Base-by-base conservation (phyloP, 768 basidiomycete species). In the Termitomyces sp. region DNA sequence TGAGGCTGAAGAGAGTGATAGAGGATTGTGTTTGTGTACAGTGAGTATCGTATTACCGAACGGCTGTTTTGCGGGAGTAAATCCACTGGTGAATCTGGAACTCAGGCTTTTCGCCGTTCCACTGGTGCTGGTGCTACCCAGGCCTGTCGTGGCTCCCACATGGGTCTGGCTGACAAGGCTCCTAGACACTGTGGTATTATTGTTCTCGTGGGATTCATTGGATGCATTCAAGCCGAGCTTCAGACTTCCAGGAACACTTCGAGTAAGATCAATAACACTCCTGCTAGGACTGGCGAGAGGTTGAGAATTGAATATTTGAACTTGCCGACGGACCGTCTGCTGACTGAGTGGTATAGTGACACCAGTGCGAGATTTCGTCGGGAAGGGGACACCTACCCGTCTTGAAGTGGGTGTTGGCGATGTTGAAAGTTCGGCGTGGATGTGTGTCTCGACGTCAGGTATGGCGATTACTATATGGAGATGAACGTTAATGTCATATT, bases 241-340 rank as follows among this genome's bases (percentile, higher is more conserved):
- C 39, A 65, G 55, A 48, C 65, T 67, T 28, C 66, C 61, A 52
- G 65, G 67, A 17, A 64, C 62, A 48, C 58, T 65, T 42, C 65
- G 62, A 61, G 68, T 66, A 34, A 68, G 60, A n/a, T 72, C 71
- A 32, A 64, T 23, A 12, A 50, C 58, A 59, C 73, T 75, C 47
- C 74, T 66, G 19, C 72, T 70, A 14, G 81, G 81, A 63, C 86
- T 89, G 5, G 84, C 71, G 25, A 92, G 68, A 30, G 90, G 90
- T 66, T 92, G 90, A 3, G 90, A 92, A 66, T 88, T 80, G 63
- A 90, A 89, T 35, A 91, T 92, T 64, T 91, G 86, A 42, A 91
- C 89, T 56, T 88, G 85, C 23, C 82, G 80, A 59, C 81, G 78
- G 12, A 80, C 56, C 48, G 76, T 66, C 57, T 77, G 72, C 55